Evolutionary conservation across 164 flowering plant species (phyloP), one percentile per base, ranked within the genome.

Genomic region (Magnolia changhungtana): DNA sequence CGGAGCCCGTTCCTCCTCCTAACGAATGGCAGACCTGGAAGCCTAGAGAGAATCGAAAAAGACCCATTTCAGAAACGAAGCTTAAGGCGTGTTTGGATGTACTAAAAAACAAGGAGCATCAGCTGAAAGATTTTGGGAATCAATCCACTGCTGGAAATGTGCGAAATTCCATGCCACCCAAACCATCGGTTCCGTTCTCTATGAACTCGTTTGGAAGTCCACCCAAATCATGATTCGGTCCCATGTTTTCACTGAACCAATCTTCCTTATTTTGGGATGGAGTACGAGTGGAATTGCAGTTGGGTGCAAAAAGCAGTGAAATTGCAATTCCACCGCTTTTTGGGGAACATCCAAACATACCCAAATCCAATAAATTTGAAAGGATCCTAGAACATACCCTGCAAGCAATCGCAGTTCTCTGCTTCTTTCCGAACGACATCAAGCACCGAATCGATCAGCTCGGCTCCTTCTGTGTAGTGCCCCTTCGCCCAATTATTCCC

Each of bases 1-100:
- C 90, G 8, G 90, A 88, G 8, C 90, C 90, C 3, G 90, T 85
- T 63, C 89, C 89, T 59, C 89, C 89, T 64, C 89, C 90, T 4
- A 87, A 74, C 0, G 90, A 87, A 82, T 88, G 91, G 67, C 91
- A 88, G 2, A 88, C 88, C 77, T 87, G 91, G 75, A 88, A 88
- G 16, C 87, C 90, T 85, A 72, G 50, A 75, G 55, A 51, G 18
- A 73, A n/a, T 1, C 3, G 55, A 71, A 59, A 7, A 49, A 10
- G 24, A 27, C 67, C 9, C 8, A 50, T 66, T n/a, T 1, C 45
- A 2, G 20, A 63, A 18, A 18, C 7, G 13, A 63, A 1, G 7
- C 66, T 4, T 4, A 18, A 63, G 23, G 19, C 20, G 29, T 27
- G 29, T 27, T 27, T 27, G 29, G 29, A 27, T 27, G 29, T 27